Percentiles rank a stretch among this genome's conserved stretches.
Evolutionary conservation across 129 eudicot species (phyloP).

Genomic region (Centaurea solstitialis): DNA sequence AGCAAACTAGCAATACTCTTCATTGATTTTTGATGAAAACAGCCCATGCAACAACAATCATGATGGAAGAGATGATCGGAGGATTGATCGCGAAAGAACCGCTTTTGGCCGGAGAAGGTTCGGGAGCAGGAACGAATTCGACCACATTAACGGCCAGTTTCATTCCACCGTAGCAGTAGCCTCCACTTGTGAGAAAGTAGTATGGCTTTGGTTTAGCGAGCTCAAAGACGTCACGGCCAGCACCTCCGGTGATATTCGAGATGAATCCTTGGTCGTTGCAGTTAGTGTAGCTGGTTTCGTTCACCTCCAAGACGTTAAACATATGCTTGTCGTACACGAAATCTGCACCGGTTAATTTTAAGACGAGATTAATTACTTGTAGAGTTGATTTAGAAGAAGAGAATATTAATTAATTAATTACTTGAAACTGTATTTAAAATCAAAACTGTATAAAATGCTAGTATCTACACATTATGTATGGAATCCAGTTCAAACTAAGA

Average conservation of each 20-base stretch:
- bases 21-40: conserved; percentile 9
- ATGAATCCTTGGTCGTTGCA: conserved; percentile 49
- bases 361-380: no score
- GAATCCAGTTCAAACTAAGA: no score
- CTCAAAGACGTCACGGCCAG: conserved; percentile 55
- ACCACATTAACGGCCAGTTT: conserved; percentile 45
- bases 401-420: no score
- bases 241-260: conserved; percentile 44
- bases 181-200: conserved; percentile 54
- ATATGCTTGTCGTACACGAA: conserved; percentile 43
- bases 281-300: conserved; percentile 34
- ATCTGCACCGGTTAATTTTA: conserved; percentile 26
- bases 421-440: no score
- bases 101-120: conserved; percentile 27
- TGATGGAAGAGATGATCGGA: not conserved
- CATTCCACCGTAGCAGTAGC: conserved; percentile 55
- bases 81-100: conserved; percentile 1
- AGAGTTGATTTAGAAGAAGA: not conserved
- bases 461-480: no score
- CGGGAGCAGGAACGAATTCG: conserved; percentile 27
- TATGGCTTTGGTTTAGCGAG: conserved; percentile 45
- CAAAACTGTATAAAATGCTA: no score
- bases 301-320: conserved; percentile 52
- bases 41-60: conserved; percentile 9
- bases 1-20: not conserved